phyloP scores from a whole-genome alignment of 148 eudicot genomes.

The Persicaria tinctoria region DNA sequence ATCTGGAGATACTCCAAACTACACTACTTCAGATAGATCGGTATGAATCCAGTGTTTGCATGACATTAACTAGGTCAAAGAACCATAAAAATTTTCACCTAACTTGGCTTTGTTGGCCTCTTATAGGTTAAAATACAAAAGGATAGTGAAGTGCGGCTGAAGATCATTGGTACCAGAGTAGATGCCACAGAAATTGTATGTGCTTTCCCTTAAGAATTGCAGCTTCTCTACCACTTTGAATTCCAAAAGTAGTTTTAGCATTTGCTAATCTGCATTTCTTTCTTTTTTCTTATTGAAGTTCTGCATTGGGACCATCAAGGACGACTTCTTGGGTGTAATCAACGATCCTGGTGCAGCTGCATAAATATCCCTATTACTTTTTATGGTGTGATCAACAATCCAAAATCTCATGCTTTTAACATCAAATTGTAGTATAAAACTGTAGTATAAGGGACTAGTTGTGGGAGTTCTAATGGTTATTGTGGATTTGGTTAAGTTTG shows the following conservation, averaged over 20 bases:
- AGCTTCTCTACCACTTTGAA: background rate
- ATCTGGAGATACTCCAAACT: conserved; percentile 81
- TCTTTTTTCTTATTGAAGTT: conserved; percentile 37
- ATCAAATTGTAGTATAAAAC: background rate
- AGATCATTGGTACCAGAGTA: conserved; percentile 92
- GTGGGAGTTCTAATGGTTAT: background rate
- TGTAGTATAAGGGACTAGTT: background rate
- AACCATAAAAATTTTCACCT: background rate
- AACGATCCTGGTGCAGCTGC: conserved; percentile 58
- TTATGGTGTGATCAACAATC: background rate
- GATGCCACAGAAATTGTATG: conserved; percentile 98
- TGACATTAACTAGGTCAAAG: background rate
- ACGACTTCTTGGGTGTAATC: conserved; percentile 81
- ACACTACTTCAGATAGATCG: conserved; percentile 90
- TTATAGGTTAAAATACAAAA: conserved; percentile 87
- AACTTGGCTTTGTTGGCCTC: conserved; percentile 8
- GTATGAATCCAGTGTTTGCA: conserved; percentile 36
- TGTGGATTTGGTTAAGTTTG: background rate
- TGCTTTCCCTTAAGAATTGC: background rate
- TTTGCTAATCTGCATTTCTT: background rate
- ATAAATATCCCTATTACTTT: background rate
- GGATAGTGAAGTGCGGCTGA: conserved; percentile 88
- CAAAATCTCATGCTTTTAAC: background rate
- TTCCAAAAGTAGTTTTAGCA: background rate
- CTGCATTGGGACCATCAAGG: conserved; percentile 91